Evolutionary conservation across 768 basidiomycete species (phyloP).

Genomic region (Kwoniella europaea): DNA sequence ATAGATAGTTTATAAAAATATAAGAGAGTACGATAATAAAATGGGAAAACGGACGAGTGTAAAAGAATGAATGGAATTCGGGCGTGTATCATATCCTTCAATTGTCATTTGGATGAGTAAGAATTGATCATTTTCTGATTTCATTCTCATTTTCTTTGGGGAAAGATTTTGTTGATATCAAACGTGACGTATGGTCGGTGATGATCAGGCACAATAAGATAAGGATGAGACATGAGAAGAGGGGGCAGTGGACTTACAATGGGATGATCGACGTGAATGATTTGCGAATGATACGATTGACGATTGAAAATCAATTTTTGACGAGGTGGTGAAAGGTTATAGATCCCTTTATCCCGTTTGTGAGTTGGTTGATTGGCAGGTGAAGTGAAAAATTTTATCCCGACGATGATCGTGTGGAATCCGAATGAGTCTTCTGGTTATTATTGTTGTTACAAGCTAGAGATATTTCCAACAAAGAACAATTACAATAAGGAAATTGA

Average conservation of each 20-base stretch:
- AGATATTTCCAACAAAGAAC: background rate
- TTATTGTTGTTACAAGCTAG: conserved; percentile 5
- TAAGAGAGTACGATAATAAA: background rate
- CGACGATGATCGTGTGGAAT: background rate
- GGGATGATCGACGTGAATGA: conserved; percentile 16
- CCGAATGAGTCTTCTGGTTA: background rate
- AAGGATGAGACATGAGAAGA: background rate
- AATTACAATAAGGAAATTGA: background rate
- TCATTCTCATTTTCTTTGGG: background rate
- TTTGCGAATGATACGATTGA: conserved; percentile 1
- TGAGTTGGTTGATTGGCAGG: conserved; percentile 3
- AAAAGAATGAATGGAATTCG: background rate
- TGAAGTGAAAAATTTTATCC: background rate
- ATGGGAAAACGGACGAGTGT: background rate
- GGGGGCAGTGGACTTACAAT: conserved; percentile 1
- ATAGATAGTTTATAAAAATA: background rate
- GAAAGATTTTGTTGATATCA: background rate
- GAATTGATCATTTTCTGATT: background rate
- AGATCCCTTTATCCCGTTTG: conserved; percentile 5
- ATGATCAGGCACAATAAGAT: conserved; percentile 10
- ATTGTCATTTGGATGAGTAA: background rate
- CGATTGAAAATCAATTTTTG: background rate
- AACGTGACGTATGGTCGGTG: background rate
- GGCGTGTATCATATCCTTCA: conserved; percentile 7
- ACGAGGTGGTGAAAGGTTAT: conserved; percentile 11